Percentiles rank a stretch among this genome's conserved stretches.
Conservation (phyloP, 2,329 filamentous ascomycete species). For the Capronia epimyces region DNA sequence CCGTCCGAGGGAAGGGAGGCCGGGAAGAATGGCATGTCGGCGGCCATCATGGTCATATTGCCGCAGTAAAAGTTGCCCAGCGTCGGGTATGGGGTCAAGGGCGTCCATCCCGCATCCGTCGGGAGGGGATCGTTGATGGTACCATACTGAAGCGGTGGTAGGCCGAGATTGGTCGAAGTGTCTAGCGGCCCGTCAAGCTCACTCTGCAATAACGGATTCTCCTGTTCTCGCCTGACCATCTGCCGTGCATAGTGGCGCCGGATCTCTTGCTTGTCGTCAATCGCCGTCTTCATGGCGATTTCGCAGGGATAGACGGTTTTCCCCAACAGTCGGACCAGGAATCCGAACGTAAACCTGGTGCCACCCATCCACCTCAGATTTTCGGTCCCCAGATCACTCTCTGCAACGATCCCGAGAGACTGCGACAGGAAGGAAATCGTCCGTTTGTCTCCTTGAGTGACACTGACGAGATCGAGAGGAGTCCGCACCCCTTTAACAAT, state of each 20-base stretch:
- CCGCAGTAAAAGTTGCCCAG: slow-evolving; percentile 91
- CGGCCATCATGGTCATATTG: slow-evolving; percentile 90
- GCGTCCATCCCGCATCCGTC: slow-evolving; percentile 65
- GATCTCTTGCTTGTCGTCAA: slow-evolving; percentile 68
- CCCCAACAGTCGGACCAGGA: slow-evolving; percentile 68
- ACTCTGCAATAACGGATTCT: slow-evolving; percentile 38
- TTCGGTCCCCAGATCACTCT: slow-evolving; percentile 84
- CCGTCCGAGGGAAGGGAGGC: slow-evolving; percentile 78
- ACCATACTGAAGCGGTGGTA: slow-evolving; percentile 73
- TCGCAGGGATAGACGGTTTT: slow-evolving; percentile 84
- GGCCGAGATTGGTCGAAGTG: slow-evolving; percentile 37
- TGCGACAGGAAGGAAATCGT: slow-evolving; percentile 87
- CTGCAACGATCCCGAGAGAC: slow-evolving; percentile 81
- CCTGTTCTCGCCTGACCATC: slow-evolving; percentile 36
- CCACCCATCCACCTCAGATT: slow-evolving; percentile 89
- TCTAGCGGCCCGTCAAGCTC: slow-evolving; percentile 33
- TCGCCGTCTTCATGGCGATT: slow-evolving; percentile 75
- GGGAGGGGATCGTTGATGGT: slow-evolving; percentile 73
- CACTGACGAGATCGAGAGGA: slow-evolving; percentile 75
- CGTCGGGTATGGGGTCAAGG: slow-evolving; percentile 62
- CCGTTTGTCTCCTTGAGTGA: slow-evolving; percentile 72
- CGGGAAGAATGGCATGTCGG: slow-evolving; percentile 81
- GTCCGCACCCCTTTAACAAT: slow-evolving; percentile 85
- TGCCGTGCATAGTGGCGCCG: slow-evolving; percentile 63
- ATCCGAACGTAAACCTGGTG: slow-evolving; percentile 76